Conservation (phyloP, 495 filamentous ascomycete species). For the Trichoderma reesei region DNA sequence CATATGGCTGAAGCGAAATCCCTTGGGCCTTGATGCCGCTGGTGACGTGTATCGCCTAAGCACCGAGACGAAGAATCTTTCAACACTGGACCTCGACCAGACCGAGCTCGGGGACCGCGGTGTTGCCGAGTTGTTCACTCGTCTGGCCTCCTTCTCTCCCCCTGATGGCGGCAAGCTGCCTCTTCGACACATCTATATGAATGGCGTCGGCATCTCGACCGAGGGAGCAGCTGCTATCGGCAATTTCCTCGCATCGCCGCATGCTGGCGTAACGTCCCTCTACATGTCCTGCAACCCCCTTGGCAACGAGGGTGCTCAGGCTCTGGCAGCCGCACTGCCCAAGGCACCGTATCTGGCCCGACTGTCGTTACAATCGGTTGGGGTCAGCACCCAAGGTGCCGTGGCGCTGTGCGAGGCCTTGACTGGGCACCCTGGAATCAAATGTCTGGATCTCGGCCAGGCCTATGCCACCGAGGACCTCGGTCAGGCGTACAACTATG, state of each 20-base stretch:
- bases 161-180: constrained; percentile 12
- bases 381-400: constrained; percentile 20
- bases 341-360: constrained; percentile 20
- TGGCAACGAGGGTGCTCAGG: constrained; percentile 17
- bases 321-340: constrained; percentile 20
- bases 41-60: constrained; percentile 22
- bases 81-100: constrained; percentile 33
- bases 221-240: constrained; percentile 21
- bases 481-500: constrained; percentile 24
- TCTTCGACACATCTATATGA: constrained; percentile 30
- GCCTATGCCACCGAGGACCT: constrained; percentile 28
- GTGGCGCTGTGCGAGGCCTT: constrained; percentile 19
- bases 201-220: constrained; percentile 25
- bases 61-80: constrained; percentile 21
- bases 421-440: constrained; percentile 15
- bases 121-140: constrained; percentile 22
- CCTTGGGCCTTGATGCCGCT: constrained; percentile 21
- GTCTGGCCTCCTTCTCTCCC: constrained; percentile 15
- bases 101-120: constrained; percentile 32
- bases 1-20: constrained; percentile 41
- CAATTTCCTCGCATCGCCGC: constrained; percentile 20
- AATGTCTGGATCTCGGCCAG: constrained; percentile 23
- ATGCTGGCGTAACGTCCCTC: constrained; percentile 22
- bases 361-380: constrained; percentile 18
- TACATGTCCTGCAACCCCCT: constrained; percentile 29